Base-by-base conservation (phyloP, 441 rosid genomes). In the Aleurites moluccanus region DNA sequence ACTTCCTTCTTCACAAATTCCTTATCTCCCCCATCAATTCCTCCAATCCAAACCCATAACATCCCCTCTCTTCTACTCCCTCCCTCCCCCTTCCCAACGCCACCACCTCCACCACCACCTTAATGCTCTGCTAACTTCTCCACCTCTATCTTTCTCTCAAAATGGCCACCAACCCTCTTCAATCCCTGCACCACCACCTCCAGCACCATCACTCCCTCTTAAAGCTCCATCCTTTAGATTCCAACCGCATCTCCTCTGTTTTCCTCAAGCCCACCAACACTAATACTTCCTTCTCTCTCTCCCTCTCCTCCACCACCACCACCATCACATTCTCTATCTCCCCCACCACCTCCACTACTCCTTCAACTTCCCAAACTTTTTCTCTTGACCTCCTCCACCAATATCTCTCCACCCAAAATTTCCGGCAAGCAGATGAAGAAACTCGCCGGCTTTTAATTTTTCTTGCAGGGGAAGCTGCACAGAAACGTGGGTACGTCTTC, bases 391-490 rank as follows among this genome's bases (percentile, higher is more conserved):
- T 86, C 83, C 92, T 95, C 77, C 80, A 72, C 6, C 85, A 80
- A 11, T 93, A 91, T 75, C 89, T 92, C 53, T 79, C 83, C n/a
- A 52, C 75, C 71, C 92, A 87, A 66, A 78, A 95, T 84, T 91
- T 87, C 86, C 85, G 93, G 21, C 83, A 85, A 75, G 99, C 99
- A 0, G 98, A 95, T 59, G 98, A 95, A 28, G 97, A 91, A 65
- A 92, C 96, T 14, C 90, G 98, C 33, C 85, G 92, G 25, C 90
- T 95, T 23, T 88, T 95, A 86, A 89, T 92, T 21, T 83, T 83
- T 60, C 89, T 92, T 0, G 87, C 94, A 0, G 97, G 98, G 1
- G 97, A 95, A 76, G 76, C 92, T 0, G 90, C 99, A 2, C 77
- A 80, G 23, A 91, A 88, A 74, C 83, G 98, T 0, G 96, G 98